Conservation (phyloP, 2,329 filamentous ascomycete species). For the Metarhizium anisopliae region DNA sequence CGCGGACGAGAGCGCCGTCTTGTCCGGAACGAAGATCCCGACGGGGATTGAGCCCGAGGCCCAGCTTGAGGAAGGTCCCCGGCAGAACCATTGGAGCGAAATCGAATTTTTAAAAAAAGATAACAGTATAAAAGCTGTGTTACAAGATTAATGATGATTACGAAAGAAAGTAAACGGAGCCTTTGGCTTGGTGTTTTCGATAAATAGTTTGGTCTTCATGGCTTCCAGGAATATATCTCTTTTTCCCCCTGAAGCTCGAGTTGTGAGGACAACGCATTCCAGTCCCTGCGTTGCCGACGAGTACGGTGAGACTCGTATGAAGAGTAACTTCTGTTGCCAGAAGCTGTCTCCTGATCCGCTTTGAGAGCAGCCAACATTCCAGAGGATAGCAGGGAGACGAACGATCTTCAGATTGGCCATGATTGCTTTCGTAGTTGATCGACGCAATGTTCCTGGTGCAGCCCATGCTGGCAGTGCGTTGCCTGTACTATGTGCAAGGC, state of each 20-base stretch:
- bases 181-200: background rate
- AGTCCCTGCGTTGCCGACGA: conserved; percentile 8
- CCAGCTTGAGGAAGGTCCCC: conserved; percentile 6
- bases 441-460: too few relatives aligned
- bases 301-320: background rate
- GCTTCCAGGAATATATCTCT: background rate
- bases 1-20: background rate
- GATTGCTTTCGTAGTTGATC: background rate
- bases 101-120: background rate
- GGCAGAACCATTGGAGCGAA: conserved; percentile 12
- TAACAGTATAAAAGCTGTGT: background rate
- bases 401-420: background rate
- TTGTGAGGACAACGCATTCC: conserved; percentile 26
- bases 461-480: too few relatives aligned
- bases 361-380: background rate
- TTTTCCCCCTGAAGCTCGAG: conserved; percentile 1
- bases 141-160: background rate
- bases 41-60: conserved; percentile 7
- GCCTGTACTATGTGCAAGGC: too few relatives aligned
- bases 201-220: background rate
- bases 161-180: background rate
- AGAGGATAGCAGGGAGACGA: background rate
- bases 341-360: background rate
- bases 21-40: background rate
- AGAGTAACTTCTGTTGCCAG: background rate